These are phyloP conservation scores for Haplosporangium sp. DNA, from an alignment of 371 early-diverging fungal species.

Conservation along the genomic window DNA sequence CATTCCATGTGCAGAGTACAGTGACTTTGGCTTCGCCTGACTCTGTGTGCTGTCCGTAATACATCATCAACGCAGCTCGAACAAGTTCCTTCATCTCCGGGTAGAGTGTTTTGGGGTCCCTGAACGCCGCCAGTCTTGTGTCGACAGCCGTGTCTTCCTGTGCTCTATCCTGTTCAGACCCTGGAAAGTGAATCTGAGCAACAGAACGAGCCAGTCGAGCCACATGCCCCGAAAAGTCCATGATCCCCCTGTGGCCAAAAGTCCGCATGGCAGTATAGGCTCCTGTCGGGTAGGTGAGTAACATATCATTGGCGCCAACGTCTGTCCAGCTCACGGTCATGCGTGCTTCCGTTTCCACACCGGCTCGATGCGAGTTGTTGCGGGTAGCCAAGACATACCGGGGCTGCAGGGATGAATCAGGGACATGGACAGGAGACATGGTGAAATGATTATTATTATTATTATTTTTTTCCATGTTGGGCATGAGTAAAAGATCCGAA, in stretches of 20 bases:
- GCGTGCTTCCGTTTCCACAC: not conserved
- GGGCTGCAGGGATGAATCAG: too few relatives aligned
- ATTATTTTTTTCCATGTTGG: too few relatives aligned
- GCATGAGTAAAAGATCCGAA: too few relatives aligned
- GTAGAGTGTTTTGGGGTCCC: conserved; percentile 51
- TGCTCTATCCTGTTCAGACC: not conserved
- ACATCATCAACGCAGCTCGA: conserved; percentile 56
- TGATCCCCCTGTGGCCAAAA: conserved; percentile 30
- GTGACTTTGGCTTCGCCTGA: conserved; percentile 41
- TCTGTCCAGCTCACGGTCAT: not conserved
- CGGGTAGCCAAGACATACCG: too few relatives aligned
- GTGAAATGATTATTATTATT: too few relatives aligned
- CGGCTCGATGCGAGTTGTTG: not conserved
- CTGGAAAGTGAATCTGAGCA: conserved; percentile 54
- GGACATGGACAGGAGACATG: too few relatives aligned
- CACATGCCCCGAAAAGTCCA: conserved; percentile 62
- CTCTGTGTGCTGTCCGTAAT: conserved; percentile 51
- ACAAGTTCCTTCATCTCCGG: conserved; percentile 58
- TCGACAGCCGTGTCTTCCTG: conserved; percentile 9
- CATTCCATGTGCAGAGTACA: conserved; percentile 50
- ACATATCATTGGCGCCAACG: conserved; percentile 4
- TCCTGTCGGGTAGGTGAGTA: conserved; percentile 42
- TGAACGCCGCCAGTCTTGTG: conserved; percentile 45
- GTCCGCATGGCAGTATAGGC: conserved; percentile 52
- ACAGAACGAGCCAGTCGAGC: conserved; percentile 62